Conservation (phyloP, 805 yeast species). For the Metschnikowia vanudenii region DNA sequence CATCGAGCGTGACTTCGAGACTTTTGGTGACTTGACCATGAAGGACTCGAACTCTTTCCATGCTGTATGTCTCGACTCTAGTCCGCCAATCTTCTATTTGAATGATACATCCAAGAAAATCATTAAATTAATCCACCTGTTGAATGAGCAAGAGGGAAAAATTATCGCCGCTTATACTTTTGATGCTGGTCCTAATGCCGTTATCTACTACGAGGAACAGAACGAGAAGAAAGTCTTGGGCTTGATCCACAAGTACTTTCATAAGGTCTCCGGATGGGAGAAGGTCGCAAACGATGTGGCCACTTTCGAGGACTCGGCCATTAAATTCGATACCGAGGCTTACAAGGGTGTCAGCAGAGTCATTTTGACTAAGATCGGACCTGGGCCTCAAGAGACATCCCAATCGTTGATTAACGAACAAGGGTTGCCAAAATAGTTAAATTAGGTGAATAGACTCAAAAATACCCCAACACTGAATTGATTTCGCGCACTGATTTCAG, state of each 20-base stretch:
- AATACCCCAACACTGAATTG: background rate
- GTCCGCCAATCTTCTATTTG: constrained; percentile 79
- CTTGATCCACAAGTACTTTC: constrained; percentile 60
- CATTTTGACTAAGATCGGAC: constrained; percentile 82
- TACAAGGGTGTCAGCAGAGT: constrained; percentile 76
- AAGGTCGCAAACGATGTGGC: constrained; percentile 20
- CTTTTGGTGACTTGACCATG: constrained; percentile 91
- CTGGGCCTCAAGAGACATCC: constrained; percentile 70
- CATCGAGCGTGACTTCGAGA: constrained; percentile 65
- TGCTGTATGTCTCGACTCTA: constrained; percentile 94
- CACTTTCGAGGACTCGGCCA: constrained; percentile 24
- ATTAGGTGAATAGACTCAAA: background rate
- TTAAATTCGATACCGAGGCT: constrained; percentile 50
- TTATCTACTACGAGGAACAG: constrained; percentile 77
- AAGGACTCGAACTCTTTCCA: constrained; percentile 96
- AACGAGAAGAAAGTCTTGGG: constrained; percentile 76
- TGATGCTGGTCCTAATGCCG: constrained; percentile 99
- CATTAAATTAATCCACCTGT: constrained; percentile 46
- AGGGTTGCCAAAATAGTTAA: constrained; percentile 55
- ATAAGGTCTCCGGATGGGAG: constrained; percentile 69
- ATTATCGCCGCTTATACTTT: constrained; percentile 92
- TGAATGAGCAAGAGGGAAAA: constrained; percentile 66
- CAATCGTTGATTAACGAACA: constrained; percentile 54
- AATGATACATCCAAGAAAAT: constrained; percentile 23
- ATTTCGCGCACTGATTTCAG: constrained; percentile 5